phyloP scores from a whole-genome alignment of 805 yeast genomes.

The Wickerhamomyces chaumierensis region DNA sequence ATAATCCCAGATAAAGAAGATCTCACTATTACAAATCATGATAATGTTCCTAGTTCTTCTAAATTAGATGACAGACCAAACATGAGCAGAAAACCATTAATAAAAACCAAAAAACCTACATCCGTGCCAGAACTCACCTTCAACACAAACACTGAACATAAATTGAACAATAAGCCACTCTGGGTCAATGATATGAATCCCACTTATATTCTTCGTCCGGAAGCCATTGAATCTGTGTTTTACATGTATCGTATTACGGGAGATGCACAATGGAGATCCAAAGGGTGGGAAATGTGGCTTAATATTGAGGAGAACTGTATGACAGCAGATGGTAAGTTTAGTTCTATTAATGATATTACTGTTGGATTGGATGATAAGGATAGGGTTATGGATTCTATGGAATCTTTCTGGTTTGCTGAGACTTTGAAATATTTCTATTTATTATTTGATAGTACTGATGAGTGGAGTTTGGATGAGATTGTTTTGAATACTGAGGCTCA shows the following conservation, averaged over 20 bases:
- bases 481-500: slow-evolving; percentile 57
- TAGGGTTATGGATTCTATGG: slow-evolving; percentile 24
- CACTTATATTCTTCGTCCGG: slow-evolving; percentile 42
- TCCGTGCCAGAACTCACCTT: slow-evolving; percentile 5
- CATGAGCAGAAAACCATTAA: not conserved
- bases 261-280: slow-evolving; percentile 42
- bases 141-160: too few species aligned
- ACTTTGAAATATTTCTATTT: slow-evolving; percentile 46
- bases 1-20: not conserved
- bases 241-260: slow-evolving; percentile 51
- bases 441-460: slow-evolving; percentile 31
- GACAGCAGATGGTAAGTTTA: slow-evolving; percentile 22
- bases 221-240: slow-evolving; percentile 49
- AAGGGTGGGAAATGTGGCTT: slow-evolving; percentile 39
- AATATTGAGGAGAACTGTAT: slow-evolving; percentile 22
- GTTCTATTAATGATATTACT: slow-evolving; percentile 31
- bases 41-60: too few species aligned
- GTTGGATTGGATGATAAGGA: slow-evolving; percentile 11
- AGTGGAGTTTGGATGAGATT: slow-evolving; percentile 38
- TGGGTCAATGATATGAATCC: slow-evolving; percentile 25
- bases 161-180: slow-evolving; percentile 11
- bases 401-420: slow-evolving; percentile 47
- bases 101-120: not conserved
- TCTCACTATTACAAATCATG: too few species aligned
- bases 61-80: too few species aligned